phyloP scores from a whole-genome alignment of 805 yeast species.

The Lachancea mirantina region DNA sequence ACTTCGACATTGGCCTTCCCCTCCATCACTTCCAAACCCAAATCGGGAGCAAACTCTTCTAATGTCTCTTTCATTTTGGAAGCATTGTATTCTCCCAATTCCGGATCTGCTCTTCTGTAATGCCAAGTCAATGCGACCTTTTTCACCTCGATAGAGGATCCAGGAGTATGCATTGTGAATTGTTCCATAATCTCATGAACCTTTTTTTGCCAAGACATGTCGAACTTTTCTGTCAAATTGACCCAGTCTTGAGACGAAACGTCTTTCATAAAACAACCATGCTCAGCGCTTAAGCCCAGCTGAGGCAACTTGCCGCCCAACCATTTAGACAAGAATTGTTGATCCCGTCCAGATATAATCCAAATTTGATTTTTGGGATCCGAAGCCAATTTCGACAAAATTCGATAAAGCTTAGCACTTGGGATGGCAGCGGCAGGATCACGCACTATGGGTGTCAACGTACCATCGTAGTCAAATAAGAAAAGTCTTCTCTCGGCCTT shows the following conservation, averaged over 20 bases:
- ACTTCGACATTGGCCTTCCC: slow-evolving; percentile 98
- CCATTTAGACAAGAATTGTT: slow-evolving; percentile 81
- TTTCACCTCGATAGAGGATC: slow-evolving; percentile 77
- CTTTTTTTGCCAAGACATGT: slow-evolving; percentile 91
- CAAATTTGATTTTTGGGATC: slow-evolving; percentile 86
- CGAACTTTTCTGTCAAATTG: slow-evolving; percentile 71
- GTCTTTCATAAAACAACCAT: slow-evolving; percentile 88
- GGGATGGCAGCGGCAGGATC: slow-evolving; percentile 99
- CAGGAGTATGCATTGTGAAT: slow-evolving; percentile 86
- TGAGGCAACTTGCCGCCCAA: slow-evolving; percentile 56
- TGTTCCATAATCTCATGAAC: slow-evolving; percentile 67
- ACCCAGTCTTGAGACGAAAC: slow-evolving; percentile 65
- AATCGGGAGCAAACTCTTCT: slow-evolving; percentile 51
- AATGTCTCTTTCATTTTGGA: slow-evolving; percentile 60
- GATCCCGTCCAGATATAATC: slow-evolving; percentile 96
- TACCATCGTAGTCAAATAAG: slow-evolving; percentile 94
- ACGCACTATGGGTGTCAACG: slow-evolving; percentile 89
- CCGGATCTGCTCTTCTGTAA: slow-evolving; percentile 91
- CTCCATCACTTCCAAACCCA: slow-evolving; percentile 89
- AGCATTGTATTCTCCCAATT: slow-evolving; percentile 83
- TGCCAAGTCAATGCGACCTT: slow-evolving; percentile 98
- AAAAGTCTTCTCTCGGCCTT: slow-evolving; percentile 64
- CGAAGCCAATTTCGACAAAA: slow-evolving; percentile 50
- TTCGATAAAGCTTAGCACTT: slow-evolving; percentile 56
- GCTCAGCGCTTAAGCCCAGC: slow-evolving; percentile 90